Conservation (phyloP, 768 basidiomycete species). For the Leccinum longicurvipes region DNA sequence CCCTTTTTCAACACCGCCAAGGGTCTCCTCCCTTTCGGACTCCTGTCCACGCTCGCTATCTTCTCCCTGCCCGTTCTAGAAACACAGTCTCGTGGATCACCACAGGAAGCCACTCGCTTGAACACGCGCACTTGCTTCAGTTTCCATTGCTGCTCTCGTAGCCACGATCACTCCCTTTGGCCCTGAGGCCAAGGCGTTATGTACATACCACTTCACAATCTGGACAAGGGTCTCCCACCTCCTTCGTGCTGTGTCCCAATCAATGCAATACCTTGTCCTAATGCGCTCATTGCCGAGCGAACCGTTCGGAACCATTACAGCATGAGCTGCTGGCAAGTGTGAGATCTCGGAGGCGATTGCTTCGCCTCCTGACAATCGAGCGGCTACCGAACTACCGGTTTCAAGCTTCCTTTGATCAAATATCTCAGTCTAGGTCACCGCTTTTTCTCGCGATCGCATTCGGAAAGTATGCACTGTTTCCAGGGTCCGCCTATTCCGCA, state of each 20-base stretch:
- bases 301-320: conserved; percentile 29
- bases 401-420: conserved; percentile 28
- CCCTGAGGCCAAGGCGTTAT: conserved; percentile 15
- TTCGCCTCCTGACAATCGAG: conserved; percentile 33
- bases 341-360: conserved; percentile 35
- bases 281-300: conserved; percentile 27
- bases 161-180: not conserved
- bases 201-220: conserved; percentile 12
- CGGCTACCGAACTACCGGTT: conserved; percentile 29
- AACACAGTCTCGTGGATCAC: conserved; percentile 24
- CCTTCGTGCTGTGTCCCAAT: conserved; percentile 22
- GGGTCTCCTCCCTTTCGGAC: conserved; percentile 4
- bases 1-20: conserved; percentile 28
- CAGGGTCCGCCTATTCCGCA: conserved; percentile 31
- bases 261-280: conserved; percentile 15
- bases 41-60: conserved; percentile 11
- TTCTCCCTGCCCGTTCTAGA: conserved; percentile 2
- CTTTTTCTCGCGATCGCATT: conserved; percentile 26
- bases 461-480: conserved; percentile 25
- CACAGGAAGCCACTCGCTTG: conserved; percentile 15
- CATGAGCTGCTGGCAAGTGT: conserved; percentile 26
- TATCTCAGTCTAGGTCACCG: conserved; percentile 26
- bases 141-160: conserved; percentile 5
- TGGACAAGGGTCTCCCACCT: conserved; percentile 3
- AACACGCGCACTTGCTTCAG: not conserved